Percentiles rank a stretch among this genome's conserved stretches.
These are phyloP conservation scores for Emergomyces africanus DNA, from an alignment of 2,329 filamentous ascomycete species.

Conservation along the genomic window DNA sequence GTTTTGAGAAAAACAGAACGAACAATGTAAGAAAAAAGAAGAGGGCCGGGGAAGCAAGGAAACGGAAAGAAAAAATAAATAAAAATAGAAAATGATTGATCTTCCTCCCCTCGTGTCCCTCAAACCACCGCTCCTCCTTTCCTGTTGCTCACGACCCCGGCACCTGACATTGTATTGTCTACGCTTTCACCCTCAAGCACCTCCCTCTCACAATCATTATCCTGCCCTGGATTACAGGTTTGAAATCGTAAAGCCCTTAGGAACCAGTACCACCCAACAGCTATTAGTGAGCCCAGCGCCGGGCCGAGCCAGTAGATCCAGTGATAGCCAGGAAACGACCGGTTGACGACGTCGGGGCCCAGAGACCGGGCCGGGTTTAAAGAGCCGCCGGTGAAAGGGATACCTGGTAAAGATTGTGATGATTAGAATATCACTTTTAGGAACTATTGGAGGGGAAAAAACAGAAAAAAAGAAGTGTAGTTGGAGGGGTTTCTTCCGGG, in stretches of 20 bases:
- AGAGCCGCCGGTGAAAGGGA: slow-evolving; percentile 33
- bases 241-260: slow-evolving; percentile 34
- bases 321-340: slow-evolving; percentile 34
- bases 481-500: background rate
- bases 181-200: background rate
- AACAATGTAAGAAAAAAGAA: too few relatives aligned
- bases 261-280: slow-evolving; percentile 37
- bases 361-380: slow-evolving; percentile 38
- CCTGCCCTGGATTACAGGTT: slow-evolving; percentile 40
- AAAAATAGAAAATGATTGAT: background rate
- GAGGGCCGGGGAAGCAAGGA: background rate
- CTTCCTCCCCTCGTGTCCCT: too few relatives aligned
- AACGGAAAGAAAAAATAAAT: background rate
- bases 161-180: too few relatives aligned
- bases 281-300: slow-evolving; percentile 33
- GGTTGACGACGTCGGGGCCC: slow-evolving; percentile 35
- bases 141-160: background rate
- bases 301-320: slow-evolving; percentile 42
- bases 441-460: background rate
- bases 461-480: background rate
- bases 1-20: too few relatives aligned
- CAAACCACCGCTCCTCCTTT: background rate
- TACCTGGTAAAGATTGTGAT: background rate
- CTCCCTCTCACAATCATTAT: slow-evolving; percentile 34
- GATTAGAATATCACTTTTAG: background rate